Conservation (phyloP, 208 protist species). For the Trypanosoma platydactyli region DNA sequence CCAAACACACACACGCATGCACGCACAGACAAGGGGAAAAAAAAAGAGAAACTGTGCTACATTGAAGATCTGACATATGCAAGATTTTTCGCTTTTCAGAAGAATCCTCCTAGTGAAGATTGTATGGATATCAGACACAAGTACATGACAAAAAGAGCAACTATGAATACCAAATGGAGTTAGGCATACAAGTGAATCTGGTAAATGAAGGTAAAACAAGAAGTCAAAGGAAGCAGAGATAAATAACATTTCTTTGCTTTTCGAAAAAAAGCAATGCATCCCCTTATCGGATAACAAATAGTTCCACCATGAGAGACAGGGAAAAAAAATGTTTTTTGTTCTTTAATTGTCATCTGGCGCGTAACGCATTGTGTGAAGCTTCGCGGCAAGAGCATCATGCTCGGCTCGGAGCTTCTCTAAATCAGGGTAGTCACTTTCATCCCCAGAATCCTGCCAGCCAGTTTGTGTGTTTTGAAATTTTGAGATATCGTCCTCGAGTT, state of each 20-base stretch:
- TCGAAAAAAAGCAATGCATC: constrained; percentile 1
- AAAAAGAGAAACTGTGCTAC: constrained; percentile 3
- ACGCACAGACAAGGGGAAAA: background rate
- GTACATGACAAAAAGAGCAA: background rate
- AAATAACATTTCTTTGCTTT: too few relatives aligned
- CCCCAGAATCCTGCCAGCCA: constrained; percentile 10
- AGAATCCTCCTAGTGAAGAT: background rate
- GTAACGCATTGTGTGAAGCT: constrained; percentile 42
- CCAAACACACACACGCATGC: too few relatives aligned
- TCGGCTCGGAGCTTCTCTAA: constrained; percentile 66
- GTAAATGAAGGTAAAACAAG: background rate
- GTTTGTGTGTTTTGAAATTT: constrained; percentile 24
- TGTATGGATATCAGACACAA: constrained; percentile 6
- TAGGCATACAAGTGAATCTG: too few relatives aligned
- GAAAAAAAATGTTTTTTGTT: background rate
- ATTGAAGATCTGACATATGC: background rate
- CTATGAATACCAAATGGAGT: background rate
- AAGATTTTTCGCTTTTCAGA: too few relatives aligned
- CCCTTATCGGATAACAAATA: background rate
- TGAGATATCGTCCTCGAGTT: constrained; percentile 45
- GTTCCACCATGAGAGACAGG: background rate
- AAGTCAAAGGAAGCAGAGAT: too few relatives aligned
- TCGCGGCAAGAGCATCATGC: constrained; percentile 71
- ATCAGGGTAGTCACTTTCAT: constrained; percentile 24
- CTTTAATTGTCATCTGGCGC: constrained; percentile 2